phyloP scores from a whole-genome alignment of 2,329 filamentous ascomycete species.

The Fusarium liriodendri region DNA sequence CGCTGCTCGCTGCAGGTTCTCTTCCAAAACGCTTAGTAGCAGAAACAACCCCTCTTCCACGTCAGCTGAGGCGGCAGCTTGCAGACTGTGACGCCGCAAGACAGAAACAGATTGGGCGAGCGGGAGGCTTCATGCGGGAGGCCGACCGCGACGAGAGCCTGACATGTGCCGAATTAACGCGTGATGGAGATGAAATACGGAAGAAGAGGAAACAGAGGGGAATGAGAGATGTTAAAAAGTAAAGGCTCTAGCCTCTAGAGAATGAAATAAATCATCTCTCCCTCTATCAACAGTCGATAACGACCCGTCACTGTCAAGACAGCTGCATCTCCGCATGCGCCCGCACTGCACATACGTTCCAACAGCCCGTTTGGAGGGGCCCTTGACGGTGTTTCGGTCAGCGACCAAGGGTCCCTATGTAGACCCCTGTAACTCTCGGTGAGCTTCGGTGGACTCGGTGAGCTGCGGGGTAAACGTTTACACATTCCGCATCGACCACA shows the following conservation, averaged over 20 bases:
- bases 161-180: neutral
- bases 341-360: neutral
- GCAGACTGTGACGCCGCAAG: neutral
- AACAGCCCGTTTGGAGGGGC: neutral
- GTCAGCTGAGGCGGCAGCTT: neutral
- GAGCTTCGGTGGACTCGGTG: constrained; percentile 24
- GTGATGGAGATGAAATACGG: too few species aligned
- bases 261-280: neutral
- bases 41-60: neutral
- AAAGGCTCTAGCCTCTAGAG: neutral
- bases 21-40: neutral
- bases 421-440: constrained; percentile 3
- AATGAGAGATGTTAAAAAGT: neutral
- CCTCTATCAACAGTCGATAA: neutral
- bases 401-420: neutral
- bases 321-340: neutral
- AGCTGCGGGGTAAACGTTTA: constrained; percentile 47
- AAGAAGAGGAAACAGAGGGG: neutral
- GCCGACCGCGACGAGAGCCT: constrained; percentile 3
- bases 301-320: neutral
- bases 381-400: constrained; percentile 1
- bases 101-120: constrained; percentile 2
- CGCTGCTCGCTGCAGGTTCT: neutral
- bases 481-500: constrained; percentile 28
- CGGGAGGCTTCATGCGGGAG: constrained; percentile 25